Percentiles rank a stretch among this genome's conserved stretches.
phyloP scores from a whole-genome alignment of 2,329 filamentous ascomycete species.

The Rutstroemia sp. region DNA sequence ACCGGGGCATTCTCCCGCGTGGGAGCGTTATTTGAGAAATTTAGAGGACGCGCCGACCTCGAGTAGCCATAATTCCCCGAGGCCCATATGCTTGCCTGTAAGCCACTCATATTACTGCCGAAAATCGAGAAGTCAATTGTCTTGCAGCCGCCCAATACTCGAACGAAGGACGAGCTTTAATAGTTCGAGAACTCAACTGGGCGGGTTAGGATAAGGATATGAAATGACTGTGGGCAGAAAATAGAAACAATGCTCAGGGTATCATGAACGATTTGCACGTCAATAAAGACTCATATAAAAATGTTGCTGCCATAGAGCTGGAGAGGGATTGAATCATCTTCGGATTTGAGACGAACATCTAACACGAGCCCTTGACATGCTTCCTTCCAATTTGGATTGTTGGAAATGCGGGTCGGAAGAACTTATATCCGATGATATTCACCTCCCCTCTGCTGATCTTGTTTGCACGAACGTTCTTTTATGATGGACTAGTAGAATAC shows the following conservation, averaged over 20 bases:
- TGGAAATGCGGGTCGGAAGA: too few species aligned
- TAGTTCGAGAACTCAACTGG: not conserved
- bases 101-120: not conserved
- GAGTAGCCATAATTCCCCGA: not conserved
- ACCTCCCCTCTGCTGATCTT: too few species aligned
- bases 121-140: not conserved
- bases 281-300: not conserved
- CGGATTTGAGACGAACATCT: not conserved
- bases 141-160: not conserved
- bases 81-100: not conserved
- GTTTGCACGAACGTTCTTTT: too few species aligned
- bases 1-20: not conserved
- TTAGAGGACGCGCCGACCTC: not conserved
- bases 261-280: not conserved
- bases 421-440: too few species aligned
- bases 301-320: not conserved
- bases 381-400: too few species aligned
- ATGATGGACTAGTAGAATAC: too few species aligned
- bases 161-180: not conserved
- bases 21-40: not conserved
- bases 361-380: too few species aligned
- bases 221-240: not conserved
- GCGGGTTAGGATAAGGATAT: not conserved
- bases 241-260: not conserved
- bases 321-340: not conserved